Conservation (phyloP, 2,329 filamentous ascomycete genomes). For the Neofusicoccum kwambonambiense region DNA sequence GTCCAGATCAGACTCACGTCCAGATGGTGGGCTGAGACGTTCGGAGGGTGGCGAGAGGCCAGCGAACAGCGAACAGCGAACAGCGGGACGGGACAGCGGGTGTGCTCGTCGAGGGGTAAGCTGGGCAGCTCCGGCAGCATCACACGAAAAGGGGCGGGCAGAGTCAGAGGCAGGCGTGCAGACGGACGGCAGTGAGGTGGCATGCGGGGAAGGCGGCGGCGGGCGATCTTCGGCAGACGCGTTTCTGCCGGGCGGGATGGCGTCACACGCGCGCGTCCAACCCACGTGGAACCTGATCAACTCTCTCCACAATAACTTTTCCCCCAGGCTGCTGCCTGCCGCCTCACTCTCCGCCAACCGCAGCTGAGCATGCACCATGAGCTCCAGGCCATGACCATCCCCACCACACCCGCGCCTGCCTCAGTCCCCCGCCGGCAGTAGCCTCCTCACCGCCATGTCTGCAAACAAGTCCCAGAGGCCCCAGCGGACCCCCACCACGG, state of each 20-base stretch:
- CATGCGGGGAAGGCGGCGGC: background rate
- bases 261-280: constrained; percentile 6
- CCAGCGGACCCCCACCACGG: constrained; percentile 11
- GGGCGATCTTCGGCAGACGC: no score
- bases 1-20: no score
- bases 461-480: background rate
- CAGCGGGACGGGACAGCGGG: background rate
- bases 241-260: constrained; percentile 14
- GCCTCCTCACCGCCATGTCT: constrained; percentile 6
- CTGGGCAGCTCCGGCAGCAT: background rate
- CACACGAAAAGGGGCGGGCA: background rate
- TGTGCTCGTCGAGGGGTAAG: background rate
- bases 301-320: background rate
- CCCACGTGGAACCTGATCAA: background rate
- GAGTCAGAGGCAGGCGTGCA: background rate
- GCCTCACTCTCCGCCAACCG: background rate
- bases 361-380: background rate
- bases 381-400: constrained; percentile 7
- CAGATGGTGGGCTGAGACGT: no score
- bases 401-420: background rate
- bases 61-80: background rate
- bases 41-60: no score
- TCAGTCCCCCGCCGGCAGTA: background rate
- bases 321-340: background rate
- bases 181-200: background rate